These are phyloP conservation scores for Termitomyces sp. DNA, from an alignment of 768 basidiomycete genomes.

Conservation along the genomic window DNA sequence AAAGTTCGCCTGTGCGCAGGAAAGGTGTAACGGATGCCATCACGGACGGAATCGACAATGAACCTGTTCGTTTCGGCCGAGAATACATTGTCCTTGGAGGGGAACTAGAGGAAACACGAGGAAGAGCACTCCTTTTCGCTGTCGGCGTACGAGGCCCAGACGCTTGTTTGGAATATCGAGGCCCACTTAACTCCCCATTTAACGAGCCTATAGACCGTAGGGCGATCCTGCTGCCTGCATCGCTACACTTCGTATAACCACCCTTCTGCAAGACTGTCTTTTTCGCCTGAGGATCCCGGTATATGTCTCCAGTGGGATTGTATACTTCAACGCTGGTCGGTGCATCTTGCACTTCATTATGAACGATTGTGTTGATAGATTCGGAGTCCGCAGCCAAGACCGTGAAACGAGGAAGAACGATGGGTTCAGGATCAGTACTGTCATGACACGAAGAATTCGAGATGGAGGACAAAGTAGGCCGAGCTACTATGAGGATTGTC, in stretches of 20 bases:
- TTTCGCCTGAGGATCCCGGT: constrained; percentile 55
- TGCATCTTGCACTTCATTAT: constrained; percentile 50
- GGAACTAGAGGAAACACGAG: constrained; percentile 26
- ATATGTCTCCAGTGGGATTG: constrained; percentile 51
- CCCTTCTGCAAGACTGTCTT: constrained; percentile 63
- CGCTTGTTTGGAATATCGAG: constrained; percentile 19
- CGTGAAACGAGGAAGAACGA: constrained; percentile 65
- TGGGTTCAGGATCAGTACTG: constrained; percentile 38
- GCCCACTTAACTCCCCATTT: constrained; percentile 24
- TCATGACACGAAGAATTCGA: constrained; percentile 24
- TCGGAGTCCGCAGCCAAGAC: constrained; percentile 68
- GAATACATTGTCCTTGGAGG: constrained; percentile 21
- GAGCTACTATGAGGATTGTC: constrained; percentile 57
- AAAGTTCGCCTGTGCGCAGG: constrained; percentile 21
- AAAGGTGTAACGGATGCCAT: constrained; percentile 53
- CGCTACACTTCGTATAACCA: constrained; percentile 56
- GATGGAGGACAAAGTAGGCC: constrained; percentile 25
- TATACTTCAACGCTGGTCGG: constrained; percentile 57
- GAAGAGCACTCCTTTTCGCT: constrained; percentile 23
- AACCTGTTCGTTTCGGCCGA: constrained; percentile 46
- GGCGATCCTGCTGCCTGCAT: constrained; percentile 57
- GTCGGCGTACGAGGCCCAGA: constrained; percentile 36
- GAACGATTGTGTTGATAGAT: constrained; percentile 51
- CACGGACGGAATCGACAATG: constrained; percentile 61
- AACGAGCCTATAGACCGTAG: constrained; percentile 35